These are phyloP conservation scores for Zea luxurians DNA, from an alignment of 176 grass and related monocot species.

Conservation along the genomic window DNA sequence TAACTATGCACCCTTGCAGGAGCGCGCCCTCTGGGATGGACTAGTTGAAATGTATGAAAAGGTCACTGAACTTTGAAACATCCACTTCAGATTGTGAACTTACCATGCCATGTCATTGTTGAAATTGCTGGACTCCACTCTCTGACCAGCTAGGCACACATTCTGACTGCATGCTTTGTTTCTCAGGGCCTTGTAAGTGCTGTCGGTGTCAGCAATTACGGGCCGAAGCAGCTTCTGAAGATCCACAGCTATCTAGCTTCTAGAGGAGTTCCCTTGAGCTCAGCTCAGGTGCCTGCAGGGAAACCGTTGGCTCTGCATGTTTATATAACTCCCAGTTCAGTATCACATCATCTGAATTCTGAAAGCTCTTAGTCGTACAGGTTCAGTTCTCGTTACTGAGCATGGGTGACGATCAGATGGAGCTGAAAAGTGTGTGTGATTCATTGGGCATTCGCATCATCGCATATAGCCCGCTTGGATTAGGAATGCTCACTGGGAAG, in stretches of 20 bases:
- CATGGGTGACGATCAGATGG: slow-evolving; percentile 78
- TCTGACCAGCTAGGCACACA: not conserved
- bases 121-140: not conserved
- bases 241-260: slow-evolving; percentile 69
- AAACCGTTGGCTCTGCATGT: not conserved
- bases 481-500: slow-evolving; percentile 86
- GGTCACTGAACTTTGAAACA: slow-evolving; percentile 55
- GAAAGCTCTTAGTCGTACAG: slow-evolving; percentile 40
- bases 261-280: slow-evolving; percentile 77
- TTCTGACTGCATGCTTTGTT: slow-evolving; percentile 26
- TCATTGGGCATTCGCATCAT: slow-evolving; percentile 72
- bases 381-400: slow-evolving; percentile 91
- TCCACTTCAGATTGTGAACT: not conserved
- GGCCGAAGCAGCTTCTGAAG: slow-evolving; percentile 88
- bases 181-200: slow-evolving; percentile 78
- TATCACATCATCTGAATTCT: slow-evolving; percentile 22
- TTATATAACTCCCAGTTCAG: not conserved
- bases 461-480: slow-evolving; percentile 83
- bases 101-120: not conserved
- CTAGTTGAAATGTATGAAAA: slow-evolving; percentile 92
- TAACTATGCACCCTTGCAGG: slow-evolving; percentile 94
- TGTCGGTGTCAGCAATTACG: slow-evolving; percentile 93
- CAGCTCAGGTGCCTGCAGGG: slow-evolving; percentile 71
- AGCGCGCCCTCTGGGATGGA: slow-evolving; percentile 84
- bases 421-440: slow-evolving; percentile 81